phyloP scores from a whole-genome alignment of 2,329 filamentous ascomycete genomes.

The Cercospora brassicicola region DNA sequence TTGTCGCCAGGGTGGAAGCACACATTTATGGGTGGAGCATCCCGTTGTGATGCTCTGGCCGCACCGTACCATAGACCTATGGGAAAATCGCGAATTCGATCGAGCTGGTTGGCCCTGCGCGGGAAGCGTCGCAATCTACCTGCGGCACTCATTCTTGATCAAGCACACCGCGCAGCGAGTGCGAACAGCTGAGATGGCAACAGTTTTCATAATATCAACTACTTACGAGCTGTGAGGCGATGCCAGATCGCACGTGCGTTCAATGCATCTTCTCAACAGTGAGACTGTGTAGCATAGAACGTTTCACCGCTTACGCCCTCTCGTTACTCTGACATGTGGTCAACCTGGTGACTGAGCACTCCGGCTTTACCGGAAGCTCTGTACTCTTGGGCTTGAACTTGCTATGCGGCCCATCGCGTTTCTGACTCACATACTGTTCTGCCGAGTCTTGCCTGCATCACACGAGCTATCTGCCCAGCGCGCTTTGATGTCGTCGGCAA shows the following conservation, averaged over 20 bases:
- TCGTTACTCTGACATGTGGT: background rate
- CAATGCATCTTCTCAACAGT: background rate
- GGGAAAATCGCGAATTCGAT: background rate
- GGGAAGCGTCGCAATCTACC: constrained; percentile 1
- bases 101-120: background rate
- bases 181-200: background rate
- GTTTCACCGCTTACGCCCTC: background rate
- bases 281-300: background rate
- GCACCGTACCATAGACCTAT: constrained; percentile 1
- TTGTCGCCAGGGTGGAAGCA: background rate
- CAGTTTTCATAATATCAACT: constrained; percentile 16
- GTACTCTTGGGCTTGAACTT: background rate
- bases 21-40: background rate
- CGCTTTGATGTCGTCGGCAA: constrained; percentile 52
- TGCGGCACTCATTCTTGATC: background rate
- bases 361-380: background rate
- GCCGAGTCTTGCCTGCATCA: constrained; percentile 62
- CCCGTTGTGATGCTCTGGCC: background rate
- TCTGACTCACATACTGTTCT: constrained; percentile 12
- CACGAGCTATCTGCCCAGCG: constrained; percentile 55
- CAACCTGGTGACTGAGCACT: background rate
- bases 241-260: constrained; percentile 6
- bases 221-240: constrained; percentile 4
- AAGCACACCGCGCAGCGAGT: background rate
- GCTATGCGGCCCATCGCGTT: background rate